Base-by-base conservation (phyloP, 78 protist species). In the Polysphondylium violaceum region DNA sequence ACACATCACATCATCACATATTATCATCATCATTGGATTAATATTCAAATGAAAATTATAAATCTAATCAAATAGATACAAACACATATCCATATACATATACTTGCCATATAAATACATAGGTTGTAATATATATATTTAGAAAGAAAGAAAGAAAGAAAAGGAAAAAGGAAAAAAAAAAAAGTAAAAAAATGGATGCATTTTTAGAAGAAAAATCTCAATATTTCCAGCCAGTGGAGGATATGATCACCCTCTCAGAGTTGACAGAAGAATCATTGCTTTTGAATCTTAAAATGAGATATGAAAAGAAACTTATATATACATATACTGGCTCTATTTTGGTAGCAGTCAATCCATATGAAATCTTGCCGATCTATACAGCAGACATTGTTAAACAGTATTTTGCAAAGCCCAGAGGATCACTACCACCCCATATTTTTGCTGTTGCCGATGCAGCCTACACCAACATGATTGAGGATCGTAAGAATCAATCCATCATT, bases 321-420 rank as follows among this genome's bases (percentile, higher is more conserved):
- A 92, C 95, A 8, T 88, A 92, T 44, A 91, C 94, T 33, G 95
- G 97, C 5, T 92, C 95, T 56, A 91, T 95, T 59, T 64, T 95
- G 53, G 95, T 95, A 4, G 95, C 97, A 21, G 76, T 97, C 35
- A 97, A 97, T 76, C 99, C 99, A 14, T 97, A 95, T 83, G 92
- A 89, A 55, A 25, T 53, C 6, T 85, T 96, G 11, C 95, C 96
- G 35, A 94, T 96, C 56, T 96, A 96, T 72, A 74, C 95, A 8
- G 85, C 90, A 21, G 95, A 93, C 51, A 85, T 88, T 25, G 81
- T 96, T 25, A 74, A 93, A n/a, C n/a, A 56, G 44, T 96, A 96
- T 65, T 76, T 87, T 55, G 93, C 92, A 14, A 88, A 88, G 41
- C 55, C 59, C 17, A 89, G 95, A 56, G 74, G 53, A 27, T 53